These are phyloP conservation scores for Lonicera japonica DNA, from an alignment of 129 eudicot genomes.

Conservation along the genomic window DNA sequence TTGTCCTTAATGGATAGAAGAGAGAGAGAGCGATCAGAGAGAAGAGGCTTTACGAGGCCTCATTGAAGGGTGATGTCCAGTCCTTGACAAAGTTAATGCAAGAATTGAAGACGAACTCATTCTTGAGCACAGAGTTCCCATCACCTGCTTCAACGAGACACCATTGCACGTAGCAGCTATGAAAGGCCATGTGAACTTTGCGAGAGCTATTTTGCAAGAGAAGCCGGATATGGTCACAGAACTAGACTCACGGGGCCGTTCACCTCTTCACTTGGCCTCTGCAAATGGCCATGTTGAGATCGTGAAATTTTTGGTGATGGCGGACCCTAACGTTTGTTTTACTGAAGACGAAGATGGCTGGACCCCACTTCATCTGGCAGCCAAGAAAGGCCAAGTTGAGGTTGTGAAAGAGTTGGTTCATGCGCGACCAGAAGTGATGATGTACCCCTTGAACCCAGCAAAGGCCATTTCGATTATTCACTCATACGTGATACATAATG, in stretches of 20 bases:
- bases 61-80: constrained; percentile 7
- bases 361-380: constrained; percentile 18
- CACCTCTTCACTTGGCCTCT: constrained; percentile 31
- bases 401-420: constrained; percentile 7
- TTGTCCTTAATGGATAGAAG: background rate
- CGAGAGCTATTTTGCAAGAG: background rate
- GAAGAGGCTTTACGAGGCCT: constrained; percentile 15
- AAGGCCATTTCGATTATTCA: constrained; percentile 6
- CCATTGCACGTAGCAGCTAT: constrained; percentile 23
- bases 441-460: background rate
- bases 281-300: constrained; percentile 18
- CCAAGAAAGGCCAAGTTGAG: constrained; percentile 14
- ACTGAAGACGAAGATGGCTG: constrained; percentile 1
- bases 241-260: constrained; percentile 7
- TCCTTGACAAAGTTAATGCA: constrained; percentile 5
- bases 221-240: constrained; percentile 8
- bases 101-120: constrained; percentile 10
- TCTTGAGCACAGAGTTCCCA: constrained; percentile 9
- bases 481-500: constrained; percentile 9
- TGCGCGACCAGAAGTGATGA: constrained; percentile 3
- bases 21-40: background rate
- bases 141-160: constrained; percentile 5
- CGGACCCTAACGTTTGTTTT: constrained; percentile 1
- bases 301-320: background rate
- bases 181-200: constrained; percentile 12